A percentile compares a stretch with the other conserved stretches of the same genome.
Conservation (phyloP, 371 early-diverging fungal genomes). For the Mucor indicus region DNA sequence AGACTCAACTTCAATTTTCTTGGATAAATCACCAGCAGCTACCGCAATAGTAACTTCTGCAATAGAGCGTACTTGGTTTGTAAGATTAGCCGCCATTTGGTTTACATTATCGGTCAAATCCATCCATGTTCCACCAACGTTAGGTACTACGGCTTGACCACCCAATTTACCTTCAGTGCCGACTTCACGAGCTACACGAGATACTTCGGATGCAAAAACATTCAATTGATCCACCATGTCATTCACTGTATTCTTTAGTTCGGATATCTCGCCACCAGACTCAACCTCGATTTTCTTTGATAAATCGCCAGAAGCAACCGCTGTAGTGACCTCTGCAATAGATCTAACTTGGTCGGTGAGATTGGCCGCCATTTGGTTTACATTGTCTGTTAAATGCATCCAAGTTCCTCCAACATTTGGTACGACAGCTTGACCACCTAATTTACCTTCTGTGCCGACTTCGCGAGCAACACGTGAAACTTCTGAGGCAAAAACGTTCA, state of each 20-base stretch:
- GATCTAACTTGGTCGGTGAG: conserved; percentile 41
- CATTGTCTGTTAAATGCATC: conserved; percentile 41
- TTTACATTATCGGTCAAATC: conserved; percentile 25
- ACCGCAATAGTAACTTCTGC: conserved; percentile 19
- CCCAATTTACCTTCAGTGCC: conserved; percentile 29
- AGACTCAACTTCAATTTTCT: conserved; percentile 22
- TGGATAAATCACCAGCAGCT: conserved; percentile 27
- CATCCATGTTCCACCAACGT: conserved; percentile 32
- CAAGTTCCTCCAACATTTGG: conserved; percentile 36
- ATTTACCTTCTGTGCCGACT: conserved; percentile 31
- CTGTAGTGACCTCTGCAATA: conserved; percentile 36
- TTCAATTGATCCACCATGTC: conserved; percentile 33
- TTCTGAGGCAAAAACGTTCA: conserved; percentile 30
- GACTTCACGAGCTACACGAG: conserved; percentile 37
- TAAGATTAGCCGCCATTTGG: conserved; percentile 23
- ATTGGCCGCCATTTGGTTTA: conserved; percentile 39
- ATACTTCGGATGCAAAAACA: conserved; percentile 22
- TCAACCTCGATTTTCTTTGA: conserved; percentile 31
- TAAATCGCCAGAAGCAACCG: conserved; percentile 40
- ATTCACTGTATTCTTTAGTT: conserved; percentile 43
- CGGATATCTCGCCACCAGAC: conserved; percentile 38
- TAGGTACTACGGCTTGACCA: conserved; percentile 15
- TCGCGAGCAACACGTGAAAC: conserved; percentile 31
- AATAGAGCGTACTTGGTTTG: conserved; percentile 22
- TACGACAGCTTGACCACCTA: conserved; percentile 35